These are phyloP conservation scores for Paraglomus occultum DNA, from an alignment of 192 early-diverging fungal genomes.

Conservation along the genomic window DNA sequence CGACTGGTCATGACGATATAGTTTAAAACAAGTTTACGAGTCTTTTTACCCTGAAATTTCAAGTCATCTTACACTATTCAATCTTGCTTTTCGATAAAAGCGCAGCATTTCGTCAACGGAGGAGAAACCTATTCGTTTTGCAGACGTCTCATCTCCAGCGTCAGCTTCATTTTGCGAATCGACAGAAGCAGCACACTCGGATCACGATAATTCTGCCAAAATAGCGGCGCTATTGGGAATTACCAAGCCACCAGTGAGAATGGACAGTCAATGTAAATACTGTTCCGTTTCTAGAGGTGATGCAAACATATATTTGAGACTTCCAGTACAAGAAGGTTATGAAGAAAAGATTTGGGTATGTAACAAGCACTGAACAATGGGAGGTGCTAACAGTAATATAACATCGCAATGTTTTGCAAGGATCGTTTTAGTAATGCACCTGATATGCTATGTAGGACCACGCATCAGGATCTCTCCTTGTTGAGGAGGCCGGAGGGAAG, in stretches of 20 bases:
- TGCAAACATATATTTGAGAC: constrained; percentile 88
- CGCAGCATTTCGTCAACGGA: constrained; percentile 50
- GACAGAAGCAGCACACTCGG: constrained; percentile 88
- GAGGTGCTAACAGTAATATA: background rate
- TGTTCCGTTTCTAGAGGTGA: constrained; percentile 87
- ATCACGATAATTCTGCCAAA: constrained; percentile 73
- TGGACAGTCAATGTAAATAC: constrained; percentile 99
- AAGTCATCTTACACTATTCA: background rate
- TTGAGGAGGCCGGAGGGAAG: constrained; percentile 91
- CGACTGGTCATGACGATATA: too few species aligned
- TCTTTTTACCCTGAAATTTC: background rate
- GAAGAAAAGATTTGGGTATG: constrained; percentile 96
- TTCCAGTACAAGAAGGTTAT: constrained; percentile 78
- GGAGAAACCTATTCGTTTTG: constrained; percentile 67
- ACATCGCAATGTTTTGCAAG: background rate
- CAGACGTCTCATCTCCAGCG: constrained; percentile 45
- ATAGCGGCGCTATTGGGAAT: constrained; percentile 85
- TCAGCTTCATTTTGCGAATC: constrained; percentile 92
- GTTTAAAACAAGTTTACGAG: too few species aligned
- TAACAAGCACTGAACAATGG: background rate
- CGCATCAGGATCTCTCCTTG: constrained; percentile 84
- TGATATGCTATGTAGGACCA: constrained; percentile 68
- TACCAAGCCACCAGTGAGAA: constrained; percentile 72
- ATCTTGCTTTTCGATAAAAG: constrained; percentile 35
- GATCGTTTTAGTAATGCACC: background rate